Base-by-base conservation (phyloP, 2,329 filamentous ascomycete genomes). In the Zymoseptoria crescenta region DNA sequence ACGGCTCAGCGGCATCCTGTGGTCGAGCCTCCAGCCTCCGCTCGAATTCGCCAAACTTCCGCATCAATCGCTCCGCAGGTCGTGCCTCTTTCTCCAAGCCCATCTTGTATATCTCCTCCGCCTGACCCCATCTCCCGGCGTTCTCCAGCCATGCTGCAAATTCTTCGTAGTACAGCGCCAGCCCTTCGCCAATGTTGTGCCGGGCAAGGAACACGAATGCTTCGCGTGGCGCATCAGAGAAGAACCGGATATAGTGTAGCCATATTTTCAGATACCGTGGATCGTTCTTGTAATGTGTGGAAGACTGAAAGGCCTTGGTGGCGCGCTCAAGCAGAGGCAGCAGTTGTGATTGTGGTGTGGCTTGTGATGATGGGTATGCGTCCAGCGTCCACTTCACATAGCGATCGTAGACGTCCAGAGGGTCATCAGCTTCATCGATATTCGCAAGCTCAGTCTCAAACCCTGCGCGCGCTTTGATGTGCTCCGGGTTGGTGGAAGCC, bases 381-480 rank as follows among this genome's bases (percentile, higher is more conserved):
- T 96, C 90, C 28, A 97, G 79, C 1, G 92, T 96, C 94, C 94
- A 99, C 75, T 91, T 91, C 59, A 97, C 90, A 72, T 99, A 99
- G 72, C 94, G 87, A 73, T 97, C 93, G 77, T 91, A 99, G 62
- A 96, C 83, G 69, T 97, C 94, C 53, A 99, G 84, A 1, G 94
- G 94, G 70, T 99, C 94, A 72, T 99, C 94, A 0, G 89, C 90
- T 72, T 99, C 94, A 63, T 84, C 83, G 55, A 95, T 86, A 53
- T 80, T 83, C 50, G 84, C 81, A 19, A 97, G 76, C 74, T 97
- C 94, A 10, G 85, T 82, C 75, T 99, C 94, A 68, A 90, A 97
- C 69, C 93, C 87, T 67, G 87, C 84, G 65, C 93, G 85, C 66
- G 88, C 87, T 57, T 83, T 83, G 72, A 93, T 87, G 76, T 96